Evolutionary conservation across 495 filamentous ascomycete genomes (phyloP).

Genomic region (Cercophora scortea): DNA sequence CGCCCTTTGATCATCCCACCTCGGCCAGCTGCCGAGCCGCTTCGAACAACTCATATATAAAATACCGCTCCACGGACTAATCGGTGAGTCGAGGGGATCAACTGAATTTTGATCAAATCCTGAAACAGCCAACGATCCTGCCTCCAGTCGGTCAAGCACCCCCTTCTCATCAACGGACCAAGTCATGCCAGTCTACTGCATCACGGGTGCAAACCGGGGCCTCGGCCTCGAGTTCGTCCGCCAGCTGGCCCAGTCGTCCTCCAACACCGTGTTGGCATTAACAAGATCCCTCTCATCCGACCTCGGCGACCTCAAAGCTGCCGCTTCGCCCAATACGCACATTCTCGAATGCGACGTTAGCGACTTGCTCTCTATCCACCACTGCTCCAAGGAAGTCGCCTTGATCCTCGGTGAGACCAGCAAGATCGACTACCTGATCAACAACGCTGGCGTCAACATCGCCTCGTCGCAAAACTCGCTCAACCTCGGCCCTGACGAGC

Average conservation of each 20-base stretch:
- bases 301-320: slow-evolving; percentile 22
- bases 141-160: too few species aligned
- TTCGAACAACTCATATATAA: too few species aligned
- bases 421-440: slow-evolving; percentile 37
- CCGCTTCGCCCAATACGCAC: slow-evolving; percentile 25
- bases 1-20: too few species aligned
- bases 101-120: not conserved
- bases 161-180: too few species aligned
- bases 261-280: slow-evolving; percentile 44
- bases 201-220: slow-evolving; percentile 51
- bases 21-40: too few species aligned
- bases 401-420: slow-evolving; percentile 15
- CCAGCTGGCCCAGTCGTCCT: slow-evolving; percentile 34
- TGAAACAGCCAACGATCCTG: too few species aligned
- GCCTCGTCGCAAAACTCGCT: slow-evolving; percentile 25
- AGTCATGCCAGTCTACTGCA: slow-evolving; percentile 43
- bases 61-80: too few species aligned
- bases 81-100: not conserved
- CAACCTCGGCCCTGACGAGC: slow-evolving; percentile 23
- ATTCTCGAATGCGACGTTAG: slow-evolving; percentile 37
- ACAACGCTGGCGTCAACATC: slow-evolving; percentile 35
- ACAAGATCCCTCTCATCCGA: slow-evolving; percentile 31
- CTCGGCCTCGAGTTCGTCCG: slow-evolving; percentile 48
- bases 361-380: slow-evolving; percentile 23
- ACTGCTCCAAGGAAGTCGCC: slow-evolving; percentile 19